Conservation (phyloP, 208 protist species). For the Leishmania amazonensis region DNA sequence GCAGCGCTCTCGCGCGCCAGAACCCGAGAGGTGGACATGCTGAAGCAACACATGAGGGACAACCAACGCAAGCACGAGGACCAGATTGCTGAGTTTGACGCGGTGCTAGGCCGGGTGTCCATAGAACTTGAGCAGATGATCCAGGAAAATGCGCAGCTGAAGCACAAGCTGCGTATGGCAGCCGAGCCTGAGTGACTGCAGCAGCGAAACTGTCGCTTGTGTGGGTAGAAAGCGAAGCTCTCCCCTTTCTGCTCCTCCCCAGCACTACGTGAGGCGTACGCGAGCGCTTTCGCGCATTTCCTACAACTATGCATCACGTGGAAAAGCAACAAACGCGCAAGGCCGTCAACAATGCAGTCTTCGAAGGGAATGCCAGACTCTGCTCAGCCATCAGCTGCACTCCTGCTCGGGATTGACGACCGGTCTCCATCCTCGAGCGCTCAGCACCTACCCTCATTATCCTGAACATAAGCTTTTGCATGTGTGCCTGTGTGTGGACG, state of each 20-base stretch:
- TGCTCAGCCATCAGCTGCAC: background rate
- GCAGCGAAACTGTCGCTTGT: background rate
- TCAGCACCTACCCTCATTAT: background rate
- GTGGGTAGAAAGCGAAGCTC: background rate
- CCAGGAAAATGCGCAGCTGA: slow-evolving; percentile 64
- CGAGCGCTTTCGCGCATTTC: background rate
- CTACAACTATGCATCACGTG: background rate
- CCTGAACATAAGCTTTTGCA: background rate
- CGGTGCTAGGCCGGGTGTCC: slow-evolving; percentile 52
- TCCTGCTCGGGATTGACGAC: background rate
- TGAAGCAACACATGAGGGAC: slow-evolving; percentile 10
- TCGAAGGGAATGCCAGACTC: background rate
- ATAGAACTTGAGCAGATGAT: slow-evolving; percentile 73
- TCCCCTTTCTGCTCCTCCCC: background rate
- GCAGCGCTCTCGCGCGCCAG: slow-evolving; percentile 21
- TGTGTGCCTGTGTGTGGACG: background rate
- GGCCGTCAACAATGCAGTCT: background rate
- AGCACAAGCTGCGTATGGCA: slow-evolving; percentile 28
- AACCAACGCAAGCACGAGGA: slow-evolving; percentile 23
- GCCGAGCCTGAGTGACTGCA: background rate
- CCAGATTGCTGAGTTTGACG: slow-evolving; percentile 62
- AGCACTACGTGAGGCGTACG: background rate
- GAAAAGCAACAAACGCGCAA: background rate
- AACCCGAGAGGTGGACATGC: slow-evolving; percentile 8
- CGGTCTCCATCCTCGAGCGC: background rate